Conservation (phyloP, 1,284 basidiomycete species). For the Moesziomyces sp. region DNA sequence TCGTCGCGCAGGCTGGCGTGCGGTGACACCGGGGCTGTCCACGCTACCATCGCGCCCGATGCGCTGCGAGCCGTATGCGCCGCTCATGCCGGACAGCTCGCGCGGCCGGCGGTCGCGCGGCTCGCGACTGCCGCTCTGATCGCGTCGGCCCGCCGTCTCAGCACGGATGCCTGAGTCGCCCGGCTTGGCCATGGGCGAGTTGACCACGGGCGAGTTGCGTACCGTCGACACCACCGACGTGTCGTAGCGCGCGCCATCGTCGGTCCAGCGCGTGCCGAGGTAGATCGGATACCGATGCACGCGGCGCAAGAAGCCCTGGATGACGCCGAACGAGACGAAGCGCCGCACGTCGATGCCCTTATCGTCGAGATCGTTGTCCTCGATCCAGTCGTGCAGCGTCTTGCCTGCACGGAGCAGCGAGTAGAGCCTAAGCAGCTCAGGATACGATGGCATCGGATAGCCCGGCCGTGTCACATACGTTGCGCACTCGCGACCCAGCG, state of each 20-base stretch:
- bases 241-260: slow-evolving; percentile 21
- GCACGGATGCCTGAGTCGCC: slow-evolving; percentile 10
- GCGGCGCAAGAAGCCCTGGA: slow-evolving; percentile 93
- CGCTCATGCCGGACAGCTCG: slow-evolving; percentile 40
- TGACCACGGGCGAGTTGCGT: slow-evolving; percentile 35
- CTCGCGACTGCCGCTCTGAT: slow-evolving; percentile 47
- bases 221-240: slow-evolving; percentile 25
- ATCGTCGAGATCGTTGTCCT: slow-evolving; percentile 73
- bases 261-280: slow-evolving; percentile 13
- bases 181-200: slow-evolving; percentile 24
- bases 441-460: slow-evolving; percentile 63
- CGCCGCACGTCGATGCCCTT: slow-evolving; percentile 88
- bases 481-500: slow-evolving; percentile 87
- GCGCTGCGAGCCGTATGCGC: slow-evolving; percentile 28
- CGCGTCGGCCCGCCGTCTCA: slow-evolving; percentile 4
- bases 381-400: slow-evolving; percentile 90
- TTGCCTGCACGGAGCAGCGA: slow-evolving; percentile 84
- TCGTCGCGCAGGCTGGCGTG: slow-evolving; percentile 11
- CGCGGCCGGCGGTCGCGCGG: slow-evolving; percentile 36
- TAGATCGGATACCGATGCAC: slow-evolving; percentile 92
- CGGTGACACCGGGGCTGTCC: slow-evolving; percentile 30
- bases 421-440: slow-evolving; percentile 82
- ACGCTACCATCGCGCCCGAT: slow-evolving; percentile 44
- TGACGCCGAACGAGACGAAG: slow-evolving; percentile 98
- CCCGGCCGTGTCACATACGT: slow-evolving; percentile 85